A percentile compares a stretch with the other conserved stretches of the same genome.
Conservation (phyloP, 2,329 filamentous ascomycete species). For the Calonectria leucothoes region DNA sequence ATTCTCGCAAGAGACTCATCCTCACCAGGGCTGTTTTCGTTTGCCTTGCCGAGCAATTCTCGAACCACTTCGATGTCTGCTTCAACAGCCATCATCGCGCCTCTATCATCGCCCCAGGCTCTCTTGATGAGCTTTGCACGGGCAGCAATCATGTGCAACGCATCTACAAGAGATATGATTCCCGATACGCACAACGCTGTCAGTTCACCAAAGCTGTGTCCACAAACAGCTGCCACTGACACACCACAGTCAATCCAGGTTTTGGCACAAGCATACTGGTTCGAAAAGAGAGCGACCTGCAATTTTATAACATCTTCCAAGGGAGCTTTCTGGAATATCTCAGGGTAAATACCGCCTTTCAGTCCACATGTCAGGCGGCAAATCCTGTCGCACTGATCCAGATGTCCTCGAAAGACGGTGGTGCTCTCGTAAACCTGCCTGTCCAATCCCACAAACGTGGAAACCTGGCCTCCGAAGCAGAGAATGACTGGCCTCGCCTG, state of each 20-base stretch:
- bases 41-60: neutral
- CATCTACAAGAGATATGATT: constrained; percentile 43
- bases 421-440: neutral
- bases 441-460: neutral
- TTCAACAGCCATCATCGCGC: constrained; percentile 22
- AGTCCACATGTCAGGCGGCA: no score
- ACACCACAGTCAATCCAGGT: neutral
- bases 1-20: neutral
- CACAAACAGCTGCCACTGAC: constrained; percentile 38
- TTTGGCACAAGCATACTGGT: neutral
- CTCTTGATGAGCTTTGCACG: neutral
- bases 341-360: neutral
- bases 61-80: neutral
- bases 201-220: constrained; percentile 57
- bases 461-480: neutral
- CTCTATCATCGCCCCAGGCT: constrained; percentile 5
- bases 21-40: neutral
- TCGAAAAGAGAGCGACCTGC: neutral
- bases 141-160: constrained; percentile 32
- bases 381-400: neutral
- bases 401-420: neutral
- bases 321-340: neutral
- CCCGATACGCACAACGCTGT: constrained; percentile 52
- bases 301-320: neutral
- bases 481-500: neutral